Evolutionary conservation across 179 eudicot genomes (phyloP), one percentile per base, ranked within the genome.

Genomic region (Carnegiea gigantea): DNA sequence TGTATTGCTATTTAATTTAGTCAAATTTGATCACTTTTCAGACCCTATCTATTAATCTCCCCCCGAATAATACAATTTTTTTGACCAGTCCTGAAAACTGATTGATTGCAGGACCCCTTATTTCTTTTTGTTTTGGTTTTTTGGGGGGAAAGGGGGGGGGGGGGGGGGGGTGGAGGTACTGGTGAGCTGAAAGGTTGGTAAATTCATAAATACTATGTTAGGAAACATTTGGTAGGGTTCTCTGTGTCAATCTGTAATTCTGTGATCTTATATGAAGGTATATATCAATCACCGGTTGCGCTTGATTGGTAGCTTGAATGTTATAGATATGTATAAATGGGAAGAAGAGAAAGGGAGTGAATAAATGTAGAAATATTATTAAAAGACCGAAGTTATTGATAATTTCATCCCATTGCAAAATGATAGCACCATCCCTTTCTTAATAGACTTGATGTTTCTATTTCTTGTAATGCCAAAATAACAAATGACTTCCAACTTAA

Each of bases 11-110:
- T 71, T 77, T 80, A 60, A 80, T 77, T 72, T 20, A 72, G 78
- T 84, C 81, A 80, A 77, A n/a, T 71, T 24, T 77, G 77, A 30
- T 80, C 33, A 71, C 51, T 72, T 46, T 70, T 21, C 73, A 70
- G 46, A 17, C 21, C 46, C 43, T 13, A 24, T 24, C 40, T 11
- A 7, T 38, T 23, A 26, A 59, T 51, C 40, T 28, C 17, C 51
- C 33, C 24, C 15, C 20, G 20, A 18, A 67, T 38, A 40, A 20
- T 26, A 71, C 30, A 21, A 30, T 70, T 23, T 23, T 46, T 36
- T 38, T 83, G 77, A 77, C 59, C 12, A 82, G 72, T 71, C 26
- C 68, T 28, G 73, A 33, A 44, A 57, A 60, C 74, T 28, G 46
- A 49, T 81, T 75, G 62, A 57, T 48, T 48, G 14, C 12, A 48